Base-by-base conservation (phyloP, 495 filamentous ascomycete species). In the Aspergillus affinis region DNA sequence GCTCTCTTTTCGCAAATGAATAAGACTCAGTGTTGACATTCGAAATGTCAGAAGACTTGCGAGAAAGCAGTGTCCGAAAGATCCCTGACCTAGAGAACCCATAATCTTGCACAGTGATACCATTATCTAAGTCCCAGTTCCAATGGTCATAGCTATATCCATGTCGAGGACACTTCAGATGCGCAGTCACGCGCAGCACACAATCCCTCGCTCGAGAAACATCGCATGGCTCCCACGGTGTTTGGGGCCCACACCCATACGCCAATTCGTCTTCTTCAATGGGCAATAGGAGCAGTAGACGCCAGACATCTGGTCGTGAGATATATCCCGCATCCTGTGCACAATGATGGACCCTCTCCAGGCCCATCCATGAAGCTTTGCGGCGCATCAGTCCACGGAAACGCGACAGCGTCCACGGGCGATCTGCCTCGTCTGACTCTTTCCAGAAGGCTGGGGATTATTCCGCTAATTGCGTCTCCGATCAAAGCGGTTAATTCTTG, bases 281-380 rank as follows among this genome's bases (percentile, higher is more conserved):
- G 0, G 55, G 8, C 23, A 61, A 55, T 12, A 64, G 61, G 52
- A 62, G 57, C 20, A 64, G 53, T 12, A 67, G 45, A 19, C 56
- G 58, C 65, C 65, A 67, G 1, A 59, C 55, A 46, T 64, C 65
- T 32, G 51, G 20, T 44, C 61, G 54, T 45, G 6, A 29, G 12
- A 67, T 62, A 18, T 47, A 30, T 45, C 55, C 55, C 23, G 47
- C 4, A 20, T 57, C 27, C 12, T 21, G n/a, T n/a, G n/a, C 41
- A 46, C 0, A 46, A 7, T 26, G n/a, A 56, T 66, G 61, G 63
- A 15, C 66, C 66, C 30, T 21, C 30, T 19, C 63, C 66, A 26
- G 55, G 20, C 52, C 56, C 36, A 51, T 69, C 63, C 56, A 66
- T 66, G 29, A 66, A 69, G 17, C 47, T 53, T 50, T 64, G 59